Evolutionary conservation across 192 early-diverging fungal genomes (phyloP).

Genomic region (Bifiguratus adelaidae): DNA sequence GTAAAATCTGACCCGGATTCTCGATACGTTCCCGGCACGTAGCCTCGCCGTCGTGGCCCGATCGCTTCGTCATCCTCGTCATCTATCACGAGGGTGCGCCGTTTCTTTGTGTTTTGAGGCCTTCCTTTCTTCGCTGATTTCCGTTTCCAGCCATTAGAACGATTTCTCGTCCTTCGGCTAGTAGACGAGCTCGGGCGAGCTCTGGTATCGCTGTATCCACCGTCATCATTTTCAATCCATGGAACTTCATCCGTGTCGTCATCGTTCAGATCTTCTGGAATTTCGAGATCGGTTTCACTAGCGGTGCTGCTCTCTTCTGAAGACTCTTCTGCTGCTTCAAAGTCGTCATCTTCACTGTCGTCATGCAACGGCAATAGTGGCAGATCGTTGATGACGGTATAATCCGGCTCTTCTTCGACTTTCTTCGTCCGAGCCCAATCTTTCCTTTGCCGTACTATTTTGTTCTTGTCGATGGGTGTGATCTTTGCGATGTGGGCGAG

Average conservation of each 20-base stretch:
- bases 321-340: slow-evolving; percentile 8
- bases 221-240: slow-evolving; percentile 4
- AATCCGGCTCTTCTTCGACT: slow-evolving; percentile 12
- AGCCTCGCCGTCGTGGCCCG: neutral
- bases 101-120: slow-evolving; percentile 11
- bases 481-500: slow-evolving; percentile 3
- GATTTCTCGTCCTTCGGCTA: slow-evolving; percentile 14
- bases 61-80: slow-evolving; percentile 21
- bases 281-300: slow-evolving; percentile 1
- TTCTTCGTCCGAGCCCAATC: slow-evolving; percentile 21
- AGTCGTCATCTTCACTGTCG: slow-evolving; percentile 26
- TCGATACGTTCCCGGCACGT: neutral
- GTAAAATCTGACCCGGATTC: neutral
- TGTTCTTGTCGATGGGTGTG: slow-evolving; percentile 10
- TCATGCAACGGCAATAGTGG: slow-evolving; percentile 16
- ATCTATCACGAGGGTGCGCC: slow-evolving; percentile 23
- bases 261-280: neutral
- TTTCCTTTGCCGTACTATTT: slow-evolving; percentile 9
- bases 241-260: slow-evolving; percentile 7
- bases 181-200: too few species aligned
- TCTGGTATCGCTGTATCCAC: too few species aligned
- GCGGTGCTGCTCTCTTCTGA: slow-evolving; percentile 9
- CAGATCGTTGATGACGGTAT: neutral
- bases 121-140: slow-evolving; percentile 14
- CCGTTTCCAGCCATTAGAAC: too few species aligned